phyloP scores from a whole-genome alignment of 208 protist genomes.

The Porcisia hertigi region DNA sequence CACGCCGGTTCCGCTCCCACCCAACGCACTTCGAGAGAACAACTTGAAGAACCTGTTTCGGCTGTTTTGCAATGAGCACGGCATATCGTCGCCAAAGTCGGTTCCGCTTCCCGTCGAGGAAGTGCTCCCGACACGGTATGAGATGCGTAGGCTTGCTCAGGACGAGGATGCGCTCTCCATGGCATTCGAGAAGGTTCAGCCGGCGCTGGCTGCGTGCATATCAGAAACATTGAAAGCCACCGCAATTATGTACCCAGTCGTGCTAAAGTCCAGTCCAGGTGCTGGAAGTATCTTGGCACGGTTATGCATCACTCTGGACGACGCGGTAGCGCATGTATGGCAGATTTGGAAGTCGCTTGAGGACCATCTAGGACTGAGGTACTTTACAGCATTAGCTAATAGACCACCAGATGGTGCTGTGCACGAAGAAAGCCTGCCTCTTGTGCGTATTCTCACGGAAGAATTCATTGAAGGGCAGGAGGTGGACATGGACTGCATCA shows the following conservation, averaged over 20 bases:
- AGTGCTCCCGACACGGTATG: background rate
- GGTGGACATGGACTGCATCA: constrained; percentile 79
- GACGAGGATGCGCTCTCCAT: background rate
- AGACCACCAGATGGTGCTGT: background rate
- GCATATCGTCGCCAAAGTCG: constrained; percentile 37
- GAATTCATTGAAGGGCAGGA: constrained; percentile 82
- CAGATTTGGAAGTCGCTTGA: constrained; percentile 44
- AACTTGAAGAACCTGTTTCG: constrained; percentile 71
- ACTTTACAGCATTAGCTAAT: constrained; percentile 42
- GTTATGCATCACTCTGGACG: constrained; percentile 40
- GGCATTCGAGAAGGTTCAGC: constrained; percentile 2
- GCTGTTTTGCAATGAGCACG: constrained; percentile 37
- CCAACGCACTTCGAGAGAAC: constrained; percentile 40
- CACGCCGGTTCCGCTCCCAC: constrained; percentile 50
- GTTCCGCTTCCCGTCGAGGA: constrained; percentile 11
- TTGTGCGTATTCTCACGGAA: constrained; percentile 56
- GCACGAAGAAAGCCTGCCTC: background rate
- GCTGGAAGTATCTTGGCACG: constrained; percentile 64
- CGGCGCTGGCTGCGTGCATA: constrained; percentile 2
- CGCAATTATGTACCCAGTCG: constrained; percentile 46
- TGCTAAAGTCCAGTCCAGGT: constrained; percentile 80
- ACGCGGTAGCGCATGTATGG: constrained; percentile 48
- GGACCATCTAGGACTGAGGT: constrained; percentile 42
- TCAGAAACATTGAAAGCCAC: background rate
- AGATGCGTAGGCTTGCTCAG: background rate